Conservation (phyloP, 805 yeast species). For the Candida methanosorbosa region DNA sequence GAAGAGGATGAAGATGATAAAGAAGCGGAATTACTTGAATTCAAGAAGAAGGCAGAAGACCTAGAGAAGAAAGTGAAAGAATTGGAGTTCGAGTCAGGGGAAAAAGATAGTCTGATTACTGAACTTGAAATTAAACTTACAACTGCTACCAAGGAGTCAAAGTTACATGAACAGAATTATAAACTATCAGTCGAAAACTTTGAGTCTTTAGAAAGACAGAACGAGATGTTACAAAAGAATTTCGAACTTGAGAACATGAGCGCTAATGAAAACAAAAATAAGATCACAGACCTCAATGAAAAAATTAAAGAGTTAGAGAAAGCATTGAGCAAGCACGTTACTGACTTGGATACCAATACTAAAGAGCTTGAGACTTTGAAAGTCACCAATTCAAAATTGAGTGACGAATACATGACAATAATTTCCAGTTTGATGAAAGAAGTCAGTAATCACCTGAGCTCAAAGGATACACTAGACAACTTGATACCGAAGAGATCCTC, state of each 20-base stretch:
- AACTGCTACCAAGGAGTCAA: not conserved
- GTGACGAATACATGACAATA: not conserved
- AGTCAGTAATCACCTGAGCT: not conserved
- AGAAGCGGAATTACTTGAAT: not conserved
- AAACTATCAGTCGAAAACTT: not conserved
- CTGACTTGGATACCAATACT: not conserved
- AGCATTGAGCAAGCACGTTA: too few species aligned
- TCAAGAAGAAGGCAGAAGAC: slow-evolving; percentile 6
- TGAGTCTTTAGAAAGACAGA: not conserved
- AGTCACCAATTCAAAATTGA: not conserved
- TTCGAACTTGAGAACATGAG: not conserved
- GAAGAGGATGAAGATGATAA: slow-evolving; percentile 3
- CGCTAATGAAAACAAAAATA: not conserved
- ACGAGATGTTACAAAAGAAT: not conserved
- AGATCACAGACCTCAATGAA: not conserved
- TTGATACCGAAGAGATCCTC: not conserved
- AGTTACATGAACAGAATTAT: not conserved
- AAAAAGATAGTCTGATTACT: not conserved
- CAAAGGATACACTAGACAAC: not conserved
- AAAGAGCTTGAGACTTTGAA: not conserved
- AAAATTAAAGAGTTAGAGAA: too few species aligned
- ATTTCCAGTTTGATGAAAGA: not conserved
- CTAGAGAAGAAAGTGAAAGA: slow-evolving; percentile 6
- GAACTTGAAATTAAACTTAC: not conserved
- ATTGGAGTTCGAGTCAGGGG: slow-evolving; percentile 2